phyloP scores from a whole-genome alignment of 805 yeast species.

The Peterozyma xylosa region DNA sequence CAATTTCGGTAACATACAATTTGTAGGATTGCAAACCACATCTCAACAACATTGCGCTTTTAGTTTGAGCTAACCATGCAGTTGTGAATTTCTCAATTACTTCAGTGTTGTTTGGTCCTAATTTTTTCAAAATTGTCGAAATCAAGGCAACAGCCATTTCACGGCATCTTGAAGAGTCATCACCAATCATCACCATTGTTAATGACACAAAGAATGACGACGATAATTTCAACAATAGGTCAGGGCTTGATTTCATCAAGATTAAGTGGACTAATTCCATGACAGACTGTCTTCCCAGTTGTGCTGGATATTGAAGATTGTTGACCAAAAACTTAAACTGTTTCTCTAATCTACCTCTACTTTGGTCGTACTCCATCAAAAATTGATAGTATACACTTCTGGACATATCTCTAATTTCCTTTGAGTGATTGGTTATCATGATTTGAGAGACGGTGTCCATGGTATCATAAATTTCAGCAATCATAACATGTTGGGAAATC shows the following conservation, averaged over 20 bases:
- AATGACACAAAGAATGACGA: constrained; percentile 79
- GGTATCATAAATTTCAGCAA: constrained; percentile 86
- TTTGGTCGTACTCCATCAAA: constrained; percentile 91
- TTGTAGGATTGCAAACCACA: constrained; percentile 74
- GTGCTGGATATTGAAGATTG: constrained; percentile 78
- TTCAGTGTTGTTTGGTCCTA: constrained; percentile 26
- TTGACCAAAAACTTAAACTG: constrained; percentile 75
- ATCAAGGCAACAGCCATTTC: constrained; percentile 72
- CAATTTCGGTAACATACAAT: constrained; percentile 44
- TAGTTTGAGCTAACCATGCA: constrained; percentile 59
- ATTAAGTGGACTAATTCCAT: constrained; percentile 78
- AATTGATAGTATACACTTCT: constrained; percentile 79
- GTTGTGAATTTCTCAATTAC: constrained; percentile 32
- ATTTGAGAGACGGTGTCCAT: constrained; percentile 75
- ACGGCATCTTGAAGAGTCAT: constrained; percentile 71
- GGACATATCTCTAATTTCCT: constrained; percentile 76
- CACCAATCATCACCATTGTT: constrained; percentile 70
- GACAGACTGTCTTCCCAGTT: constrained; percentile 81
- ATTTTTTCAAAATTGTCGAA: constrained; percentile 41
- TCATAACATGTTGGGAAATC: constrained; percentile 61
- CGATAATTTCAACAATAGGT: constrained; percentile 51
- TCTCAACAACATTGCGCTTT: constrained; percentile 46
- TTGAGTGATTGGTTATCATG: constrained; percentile 84
- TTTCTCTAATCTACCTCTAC: constrained; percentile 74
- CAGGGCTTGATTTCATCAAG: constrained; percentile 55